These are phyloP conservation scores for Grosmannia serpens DNA, from an alignment of 2,329 filamentous ascomycete genomes.

Conservation along the genomic window DNA sequence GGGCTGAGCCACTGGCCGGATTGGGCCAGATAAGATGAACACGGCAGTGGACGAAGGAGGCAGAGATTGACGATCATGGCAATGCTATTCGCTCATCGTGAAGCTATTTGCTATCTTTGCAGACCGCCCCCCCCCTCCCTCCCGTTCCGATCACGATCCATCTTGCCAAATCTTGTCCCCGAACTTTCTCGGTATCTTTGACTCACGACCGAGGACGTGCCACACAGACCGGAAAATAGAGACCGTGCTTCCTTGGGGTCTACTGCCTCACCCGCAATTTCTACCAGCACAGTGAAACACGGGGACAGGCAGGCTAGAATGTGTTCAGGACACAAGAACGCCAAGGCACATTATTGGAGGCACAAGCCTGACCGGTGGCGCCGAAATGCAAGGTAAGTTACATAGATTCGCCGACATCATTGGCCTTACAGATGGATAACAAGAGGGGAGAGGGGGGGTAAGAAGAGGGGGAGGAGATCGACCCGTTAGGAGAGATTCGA, in stretches of 20 bases:
- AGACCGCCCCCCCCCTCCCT: neutral
- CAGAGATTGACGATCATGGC: neutral
- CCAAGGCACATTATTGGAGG: neutral
- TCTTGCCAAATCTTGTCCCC: neutral
- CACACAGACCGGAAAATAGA: neutral
- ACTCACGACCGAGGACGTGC: neutral
- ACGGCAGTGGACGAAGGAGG: neutral
- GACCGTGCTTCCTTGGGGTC: neutral
- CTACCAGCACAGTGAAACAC: neutral
- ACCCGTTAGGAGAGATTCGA: neutral
- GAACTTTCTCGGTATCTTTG: neutral
- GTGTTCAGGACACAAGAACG: neutral
- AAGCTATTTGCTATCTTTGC: neutral
- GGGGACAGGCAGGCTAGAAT: neutral
- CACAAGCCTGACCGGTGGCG: neutral
- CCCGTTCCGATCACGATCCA: neutral
- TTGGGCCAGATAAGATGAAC: neutral
- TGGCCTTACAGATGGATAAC: neutral
- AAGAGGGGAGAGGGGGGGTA: neutral
- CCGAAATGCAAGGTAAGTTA: neutral
- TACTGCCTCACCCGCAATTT: neutral
- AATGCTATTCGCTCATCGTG: neutral
- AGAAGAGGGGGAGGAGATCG: neutral
- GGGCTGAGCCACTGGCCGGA: neutral
- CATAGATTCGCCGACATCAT: neutral